These are phyloP conservation scores for Torulaspora pretoriensis DNA, from an alignment of 1,139 yeast genomes.

Conservation along the genomic window DNA sequence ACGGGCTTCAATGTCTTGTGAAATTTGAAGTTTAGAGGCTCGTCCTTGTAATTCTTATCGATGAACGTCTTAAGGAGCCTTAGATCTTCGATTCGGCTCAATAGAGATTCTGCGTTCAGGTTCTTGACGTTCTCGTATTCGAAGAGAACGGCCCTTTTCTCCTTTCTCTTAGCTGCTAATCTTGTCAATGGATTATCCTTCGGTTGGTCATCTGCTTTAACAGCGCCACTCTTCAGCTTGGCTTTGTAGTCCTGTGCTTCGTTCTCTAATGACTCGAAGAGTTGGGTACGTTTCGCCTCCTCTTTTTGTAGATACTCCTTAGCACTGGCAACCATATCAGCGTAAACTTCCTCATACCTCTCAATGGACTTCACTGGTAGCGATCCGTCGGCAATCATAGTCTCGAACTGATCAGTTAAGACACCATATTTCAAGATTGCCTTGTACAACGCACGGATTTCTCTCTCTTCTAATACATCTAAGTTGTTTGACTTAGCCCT, in stretches of 20 bases:
- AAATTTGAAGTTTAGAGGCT: slow-evolving; percentile 55
- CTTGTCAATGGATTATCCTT: slow-evolving; percentile 46
- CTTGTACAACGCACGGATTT: slow-evolving; percentile 80
- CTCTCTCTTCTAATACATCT: slow-evolving; percentile 73
- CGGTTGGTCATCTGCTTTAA: slow-evolving; percentile 34
- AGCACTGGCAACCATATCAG: slow-evolving; percentile 63
- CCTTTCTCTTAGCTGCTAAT: slow-evolving; percentile 54
- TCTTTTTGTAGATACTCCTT: slow-evolving; percentile 61
- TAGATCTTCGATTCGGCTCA: slow-evolving; percentile 82
- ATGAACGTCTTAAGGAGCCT: slow-evolving; percentile 49
- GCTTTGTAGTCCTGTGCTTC: slow-evolving; percentile 57
- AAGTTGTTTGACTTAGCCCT: slow-evolving; percentile 42
- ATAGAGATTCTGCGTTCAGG: slow-evolving; percentile 82
- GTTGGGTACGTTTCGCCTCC: slow-evolving; percentile 56
- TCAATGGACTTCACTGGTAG: slow-evolving; percentile 76
- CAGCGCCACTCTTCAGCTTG: slow-evolving; percentile 41
- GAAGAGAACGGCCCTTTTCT: slow-evolving; percentile 84
- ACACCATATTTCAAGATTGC: slow-evolving; percentile 82
- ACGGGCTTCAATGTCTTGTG: slow-evolving; percentile 66
- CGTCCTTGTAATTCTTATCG: slow-evolving; percentile 38
- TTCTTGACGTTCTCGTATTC: slow-evolving; percentile 86
- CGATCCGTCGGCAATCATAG: slow-evolving; percentile 84
- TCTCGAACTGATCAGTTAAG: slow-evolving; percentile 76
- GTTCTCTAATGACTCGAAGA: slow-evolving; percentile 55
- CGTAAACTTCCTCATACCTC: slow-evolving; percentile 69